Evolutionary conservation across 495 filamentous ascomycete species (phyloP).

Genomic region (Glonium stellatum): DNA sequence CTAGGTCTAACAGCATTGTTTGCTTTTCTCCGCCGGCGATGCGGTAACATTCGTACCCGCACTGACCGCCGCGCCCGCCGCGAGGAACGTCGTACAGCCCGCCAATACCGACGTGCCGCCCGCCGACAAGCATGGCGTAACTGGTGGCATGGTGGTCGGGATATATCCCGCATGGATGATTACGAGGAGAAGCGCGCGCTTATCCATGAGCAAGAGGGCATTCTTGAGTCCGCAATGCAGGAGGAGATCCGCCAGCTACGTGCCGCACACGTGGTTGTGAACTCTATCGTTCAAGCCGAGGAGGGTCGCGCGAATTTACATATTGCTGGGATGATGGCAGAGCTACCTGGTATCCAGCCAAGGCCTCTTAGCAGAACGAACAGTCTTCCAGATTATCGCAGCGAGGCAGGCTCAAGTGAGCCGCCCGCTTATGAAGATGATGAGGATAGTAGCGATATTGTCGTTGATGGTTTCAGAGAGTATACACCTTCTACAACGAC

Average conservation of each 20-base stretch:
- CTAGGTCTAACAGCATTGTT: constrained; percentile 25
- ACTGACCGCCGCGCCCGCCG: constrained; percentile 33
- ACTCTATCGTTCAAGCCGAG: constrained; percentile 27
- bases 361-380: constrained; percentile 26
- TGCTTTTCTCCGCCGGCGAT: constrained; percentile 27
- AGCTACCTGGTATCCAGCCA: constrained; percentile 12
- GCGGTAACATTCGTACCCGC: constrained; percentile 27
- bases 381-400: constrained; percentile 25
- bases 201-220: constrained; percentile 35
- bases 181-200: constrained; percentile 40
- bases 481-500: constrained; percentile 23
- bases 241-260: constrained; percentile 37
- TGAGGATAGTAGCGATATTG: constrained; percentile 19
- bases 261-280: constrained; percentile 33
- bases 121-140: constrained; percentile 28
- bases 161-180: constrained; percentile 28
- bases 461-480: constrained; percentile 29
- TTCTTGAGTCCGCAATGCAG: constrained; percentile 40
- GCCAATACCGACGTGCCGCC: constrained; percentile 31
- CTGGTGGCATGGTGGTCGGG: constrained; percentile 27
- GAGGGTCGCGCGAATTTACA: constrained; percentile 18
- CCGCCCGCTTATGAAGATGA: constrained; percentile 22
- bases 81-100: constrained; percentile 34
- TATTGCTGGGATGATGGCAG: not conserved
- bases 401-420: constrained; percentile 7